phyloP scores from a whole-genome alignment of 1,284 basidiomycete species.

The Sutorius eximius region DNA sequence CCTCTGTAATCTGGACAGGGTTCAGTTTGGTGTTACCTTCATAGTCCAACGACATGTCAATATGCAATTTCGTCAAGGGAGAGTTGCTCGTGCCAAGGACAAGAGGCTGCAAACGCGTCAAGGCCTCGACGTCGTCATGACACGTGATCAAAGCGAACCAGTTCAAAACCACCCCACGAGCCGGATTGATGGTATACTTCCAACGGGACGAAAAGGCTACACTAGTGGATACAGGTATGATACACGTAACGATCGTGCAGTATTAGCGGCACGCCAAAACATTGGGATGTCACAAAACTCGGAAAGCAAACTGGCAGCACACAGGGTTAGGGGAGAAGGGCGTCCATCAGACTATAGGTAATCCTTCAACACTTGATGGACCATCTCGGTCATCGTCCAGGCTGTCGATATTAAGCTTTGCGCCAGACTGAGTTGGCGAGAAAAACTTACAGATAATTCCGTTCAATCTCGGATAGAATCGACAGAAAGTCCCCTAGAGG shows the following conservation, averaged over 20 bases:
- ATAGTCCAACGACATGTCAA: constrained; percentile 24
- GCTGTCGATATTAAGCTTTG: constrained; percentile 38
- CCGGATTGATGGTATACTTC: not conserved
- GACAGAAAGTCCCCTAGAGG: constrained; percentile 82
- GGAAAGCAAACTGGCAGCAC: not conserved
- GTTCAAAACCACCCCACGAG: not conserved
- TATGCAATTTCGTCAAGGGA: not conserved
- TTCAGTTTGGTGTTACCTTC: constrained; percentile 28
- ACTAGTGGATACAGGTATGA: constrained; percentile 4
- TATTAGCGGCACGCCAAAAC: not conserved
- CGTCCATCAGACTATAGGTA: constrained; percentile 40
- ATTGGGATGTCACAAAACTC: constrained; percentile 1
- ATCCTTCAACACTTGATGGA: constrained; percentile 56
- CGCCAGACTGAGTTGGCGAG: constrained; percentile 2
- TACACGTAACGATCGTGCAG: not conserved
- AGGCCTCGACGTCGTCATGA: not conserved
- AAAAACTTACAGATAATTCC: constrained; percentile 72
- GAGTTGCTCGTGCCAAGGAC: not conserved
- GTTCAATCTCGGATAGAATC: constrained; percentile 84
- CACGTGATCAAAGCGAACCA: constrained; percentile 19
- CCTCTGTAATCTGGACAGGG: constrained; percentile 37
- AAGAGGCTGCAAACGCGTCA: not conserved
- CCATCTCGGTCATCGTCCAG: constrained; percentile 74
- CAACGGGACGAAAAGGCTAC: not conserved
- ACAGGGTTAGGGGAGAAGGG: not conserved